Evolutionary conservation across 148 eudicot species (phyloP).

Genomic region (Rhododendron williamsianum): DNA sequence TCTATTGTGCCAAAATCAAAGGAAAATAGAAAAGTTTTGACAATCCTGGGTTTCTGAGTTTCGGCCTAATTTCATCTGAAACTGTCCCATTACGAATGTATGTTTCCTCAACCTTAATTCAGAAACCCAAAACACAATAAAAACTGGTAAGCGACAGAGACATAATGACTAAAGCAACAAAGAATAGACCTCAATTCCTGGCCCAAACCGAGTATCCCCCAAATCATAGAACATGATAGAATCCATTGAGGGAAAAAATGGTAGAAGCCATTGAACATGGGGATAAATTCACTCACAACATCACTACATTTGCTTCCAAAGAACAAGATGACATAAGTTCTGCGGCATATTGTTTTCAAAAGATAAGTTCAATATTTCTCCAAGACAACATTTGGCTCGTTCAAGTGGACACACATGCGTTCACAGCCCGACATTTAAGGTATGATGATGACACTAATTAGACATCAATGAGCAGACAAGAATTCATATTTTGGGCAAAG

Average conservation of each 20-base stretch:
- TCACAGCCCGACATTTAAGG: not conserved
- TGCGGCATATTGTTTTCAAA: not conserved
- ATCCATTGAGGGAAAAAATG: not conserved
- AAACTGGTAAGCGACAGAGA: not conserved
- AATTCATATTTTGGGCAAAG: not conserved
- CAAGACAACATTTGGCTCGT: not conserved
- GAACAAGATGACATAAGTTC: not conserved
- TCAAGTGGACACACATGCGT: not conserved
- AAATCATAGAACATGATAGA: not conserved
- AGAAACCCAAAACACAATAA: not conserved
- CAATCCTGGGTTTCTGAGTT: not conserved
- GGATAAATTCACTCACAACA: not conserved
- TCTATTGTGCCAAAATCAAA: not conserved
- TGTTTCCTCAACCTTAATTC: not conserved
- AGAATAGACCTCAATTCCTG: not conserved
- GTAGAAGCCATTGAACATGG: not conserved
- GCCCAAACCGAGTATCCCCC: not conserved
- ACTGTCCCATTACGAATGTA: not conserved
- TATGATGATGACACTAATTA: not conserved
- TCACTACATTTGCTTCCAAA: not conserved
- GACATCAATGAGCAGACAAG: not conserved
- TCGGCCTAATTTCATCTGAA: not conserved
- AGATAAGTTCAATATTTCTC: not conserved
- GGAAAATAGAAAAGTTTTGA: not conserved
- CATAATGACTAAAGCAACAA: no score